Evolutionary conservation across 352 stramenopile genomes (phyloP).

Genomic region (Pythium monospermum): DNA sequence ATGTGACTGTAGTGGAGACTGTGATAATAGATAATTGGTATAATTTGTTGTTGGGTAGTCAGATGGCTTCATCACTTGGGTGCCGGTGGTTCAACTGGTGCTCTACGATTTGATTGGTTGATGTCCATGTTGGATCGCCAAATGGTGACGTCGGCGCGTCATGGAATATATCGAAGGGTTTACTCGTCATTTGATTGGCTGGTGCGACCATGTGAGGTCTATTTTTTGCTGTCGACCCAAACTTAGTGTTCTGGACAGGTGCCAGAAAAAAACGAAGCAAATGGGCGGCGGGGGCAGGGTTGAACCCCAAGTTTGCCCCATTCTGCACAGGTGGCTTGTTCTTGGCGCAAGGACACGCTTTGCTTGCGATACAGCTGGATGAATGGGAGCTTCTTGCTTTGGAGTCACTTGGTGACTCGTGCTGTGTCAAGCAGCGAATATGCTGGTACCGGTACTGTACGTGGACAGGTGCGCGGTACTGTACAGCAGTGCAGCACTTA

Average conservation of each 20-base stretch:
- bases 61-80: neutral
- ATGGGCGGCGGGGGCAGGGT: neutral
- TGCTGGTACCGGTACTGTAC: too few species aligned
- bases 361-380: neutral
- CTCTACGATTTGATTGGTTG: constrained; percentile 12
- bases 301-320: too few species aligned
- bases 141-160: constrained; percentile 21
- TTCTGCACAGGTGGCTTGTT: too few species aligned
- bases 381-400: too few species aligned
- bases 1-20: neutral
- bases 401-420: neutral
- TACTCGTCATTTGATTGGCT: constrained; percentile 15
- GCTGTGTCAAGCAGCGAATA: too few species aligned
- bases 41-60: neutral
- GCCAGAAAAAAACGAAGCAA: neutral
- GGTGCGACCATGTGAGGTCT: constrained; percentile 1
- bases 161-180: neutral
- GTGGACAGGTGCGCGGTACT: too few species aligned
- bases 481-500: too few species aligned
- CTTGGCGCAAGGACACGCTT: neutral
- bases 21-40: neutral
- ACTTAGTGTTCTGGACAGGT: neutral
- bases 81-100: constrained; percentile 11
- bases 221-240: constrained; percentile 14
- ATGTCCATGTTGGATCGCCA: neutral